phyloP scores from a whole-genome alignment of 1,284 basidiomycete species.

The Leucoagaricus sp. region DNA sequence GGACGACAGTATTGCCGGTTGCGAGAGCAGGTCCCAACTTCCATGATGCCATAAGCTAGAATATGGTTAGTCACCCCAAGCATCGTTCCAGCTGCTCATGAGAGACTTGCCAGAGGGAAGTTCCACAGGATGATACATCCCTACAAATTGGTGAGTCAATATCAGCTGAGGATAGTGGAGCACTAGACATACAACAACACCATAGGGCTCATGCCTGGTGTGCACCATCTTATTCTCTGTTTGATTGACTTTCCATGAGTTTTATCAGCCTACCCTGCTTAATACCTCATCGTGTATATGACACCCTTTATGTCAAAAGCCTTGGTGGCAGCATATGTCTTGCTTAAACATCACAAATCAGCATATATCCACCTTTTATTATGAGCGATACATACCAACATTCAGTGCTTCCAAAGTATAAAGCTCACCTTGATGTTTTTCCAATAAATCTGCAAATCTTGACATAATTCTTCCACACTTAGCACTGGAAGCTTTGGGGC shows the following conservation, averaged over 20 bases:
- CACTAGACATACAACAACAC: constrained; percentile 70
- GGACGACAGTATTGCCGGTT: constrained; percentile 79
- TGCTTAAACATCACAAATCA: constrained; percentile 40
- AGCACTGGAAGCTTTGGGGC: constrained; percentile 50
- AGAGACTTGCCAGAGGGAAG: constrained; percentile 21
- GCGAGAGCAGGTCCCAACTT: constrained; percentile 86
- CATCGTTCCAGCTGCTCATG: constrained; percentile 73
- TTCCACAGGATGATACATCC: constrained; percentile 71
- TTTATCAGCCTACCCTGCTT: constrained; percentile 87
- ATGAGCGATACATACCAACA: constrained; percentile 42
- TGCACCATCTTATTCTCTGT: constrained; percentile 66
- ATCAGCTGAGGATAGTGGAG: neutral
- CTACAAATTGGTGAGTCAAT: neutral
- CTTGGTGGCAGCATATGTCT: constrained; percentile 75
- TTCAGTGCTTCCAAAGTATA: constrained; percentile 80
- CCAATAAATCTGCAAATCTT: constrained; percentile 78
- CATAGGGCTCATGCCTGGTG: constrained; percentile 88
- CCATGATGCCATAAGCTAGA: constrained; percentile 68
- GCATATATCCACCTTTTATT: neutral
- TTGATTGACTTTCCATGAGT: constrained; percentile 79
- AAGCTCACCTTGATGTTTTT: constrained; percentile 69
- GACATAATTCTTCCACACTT: constrained; percentile 64
- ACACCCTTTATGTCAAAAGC: constrained; percentile 67
- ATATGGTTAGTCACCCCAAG: neutral
- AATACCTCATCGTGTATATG: constrained; percentile 71